Percentiles rank a stretch among this genome's conserved stretches.
phyloP scores from a whole-genome alignment of 345 rosid genomes.

The Gossypium sturtianum region DNA sequence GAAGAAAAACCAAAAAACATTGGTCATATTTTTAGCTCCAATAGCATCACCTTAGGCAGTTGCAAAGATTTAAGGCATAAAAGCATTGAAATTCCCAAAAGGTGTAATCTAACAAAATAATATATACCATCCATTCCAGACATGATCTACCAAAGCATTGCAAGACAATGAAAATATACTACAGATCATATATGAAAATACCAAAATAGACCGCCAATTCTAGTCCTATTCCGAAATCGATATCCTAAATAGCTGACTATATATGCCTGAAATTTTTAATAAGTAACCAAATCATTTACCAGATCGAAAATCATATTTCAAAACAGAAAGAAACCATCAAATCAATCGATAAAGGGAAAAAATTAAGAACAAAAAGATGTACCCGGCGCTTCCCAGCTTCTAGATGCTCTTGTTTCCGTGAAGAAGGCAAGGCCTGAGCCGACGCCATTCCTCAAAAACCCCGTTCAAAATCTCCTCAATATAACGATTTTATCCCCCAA shows the following conservation, averaged over 20 bases:
- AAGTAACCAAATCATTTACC: not conserved
- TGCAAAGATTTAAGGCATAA: not conserved
- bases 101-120: not conserved
- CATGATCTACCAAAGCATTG: not conserved
- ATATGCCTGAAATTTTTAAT: not conserved
- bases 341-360: not conserved
- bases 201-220: not conserved
- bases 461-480: slow-evolving; percentile 21
- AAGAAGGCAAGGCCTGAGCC: slow-evolving; percentile 71
- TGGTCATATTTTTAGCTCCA: not conserved
- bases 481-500: slow-evolving; percentile 9
- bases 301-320: slow-evolving; percentile 5
- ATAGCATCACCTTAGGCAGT: not conserved
- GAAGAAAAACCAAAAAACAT: too few species aligned
- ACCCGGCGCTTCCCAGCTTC: slow-evolving; percentile 98
- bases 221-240: not conserved
- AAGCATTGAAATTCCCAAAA: not conserved
- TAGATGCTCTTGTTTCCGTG: slow-evolving; percentile 76
- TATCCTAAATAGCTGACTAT: not conserved
- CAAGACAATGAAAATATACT: not conserved
- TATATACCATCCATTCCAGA: not conserved
- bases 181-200: not conserved
- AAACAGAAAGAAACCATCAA: not conserved
- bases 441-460: slow-evolving; percentile 65
- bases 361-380: not conserved